phyloP scores from a whole-genome alignment of 2,329 filamentous ascomycete genomes.

The Myriosclerotinia duriaeana region DNA sequence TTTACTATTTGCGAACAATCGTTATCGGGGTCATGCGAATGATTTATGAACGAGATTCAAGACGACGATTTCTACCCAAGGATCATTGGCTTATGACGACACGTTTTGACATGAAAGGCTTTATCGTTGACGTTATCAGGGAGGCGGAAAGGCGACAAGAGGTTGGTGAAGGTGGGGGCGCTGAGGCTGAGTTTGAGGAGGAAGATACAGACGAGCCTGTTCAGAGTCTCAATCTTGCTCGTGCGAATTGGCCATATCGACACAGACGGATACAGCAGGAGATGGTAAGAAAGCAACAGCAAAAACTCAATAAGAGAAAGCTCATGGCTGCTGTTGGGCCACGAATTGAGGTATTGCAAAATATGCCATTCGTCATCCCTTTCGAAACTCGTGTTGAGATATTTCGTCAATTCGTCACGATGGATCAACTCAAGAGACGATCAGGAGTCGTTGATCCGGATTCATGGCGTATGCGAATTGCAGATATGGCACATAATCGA shows the following conservation, averaged over 20 bases:
- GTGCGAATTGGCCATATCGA: slow-evolving; percentile 61
- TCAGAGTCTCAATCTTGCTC: slow-evolving; percentile 46
- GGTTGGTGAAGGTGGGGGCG: slow-evolving; percentile 56
- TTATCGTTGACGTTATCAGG: slow-evolving; percentile 79
- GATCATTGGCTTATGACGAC: slow-evolving; percentile 92
- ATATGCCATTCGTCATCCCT: slow-evolving; percentile 96
- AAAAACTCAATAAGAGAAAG: slow-evolving; percentile 65
- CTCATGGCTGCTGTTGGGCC: slow-evolving; percentile 78
- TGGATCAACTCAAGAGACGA: slow-evolving; percentile 74
- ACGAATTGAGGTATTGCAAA: slow-evolving; percentile 83
- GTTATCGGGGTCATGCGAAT: slow-evolving; percentile 80
- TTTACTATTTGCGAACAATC: slow-evolving; percentile 75
- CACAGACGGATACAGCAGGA: slow-evolving; percentile 61
- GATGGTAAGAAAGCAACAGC: slow-evolving; percentile 61
- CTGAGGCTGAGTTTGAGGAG: slow-evolving; percentile 42
- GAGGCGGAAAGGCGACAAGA: slow-evolving; percentile 82
- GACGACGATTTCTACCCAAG: slow-evolving; percentile 77
- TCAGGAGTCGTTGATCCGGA: slow-evolving; percentile 74
- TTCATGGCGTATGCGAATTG: slow-evolving; percentile 65
- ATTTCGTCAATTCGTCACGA: slow-evolving; percentile 85
- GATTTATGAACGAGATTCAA: slow-evolving; percentile 89
- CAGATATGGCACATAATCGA: slow-evolving; percentile 28
- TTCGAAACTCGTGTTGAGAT: slow-evolving; percentile 90
- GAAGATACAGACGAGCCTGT: slow-evolving; percentile 46
- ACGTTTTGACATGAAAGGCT: slow-evolving; percentile 83